Evolutionary conservation across 164 flowering plant genomes (phyloP), one percentile per base, ranked within the genome.

Genomic region (Warburgia ugandensis): DNA sequence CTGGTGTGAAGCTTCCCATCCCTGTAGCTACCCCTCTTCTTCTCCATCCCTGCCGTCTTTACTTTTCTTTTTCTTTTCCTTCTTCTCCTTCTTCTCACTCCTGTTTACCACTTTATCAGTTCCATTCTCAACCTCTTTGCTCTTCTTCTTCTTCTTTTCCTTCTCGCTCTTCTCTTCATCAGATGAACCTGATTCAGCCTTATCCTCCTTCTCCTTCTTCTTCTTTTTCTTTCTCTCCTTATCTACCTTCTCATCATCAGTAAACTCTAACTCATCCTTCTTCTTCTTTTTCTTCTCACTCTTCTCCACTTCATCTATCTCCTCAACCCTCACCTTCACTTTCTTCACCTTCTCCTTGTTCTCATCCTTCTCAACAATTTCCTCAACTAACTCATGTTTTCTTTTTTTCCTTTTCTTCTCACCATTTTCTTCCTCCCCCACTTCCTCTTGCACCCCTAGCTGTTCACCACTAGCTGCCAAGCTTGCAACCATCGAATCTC

Each of bases 401-500:
- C n/a, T n/a, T 42, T 71, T 66, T 47, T 68, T 68, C 45, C 62
- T 67, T 58, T 70, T 63, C 59, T 68, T 66, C 54, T 61, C 60
- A 2, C 40, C 52, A 7, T 48, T 40, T 10, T 39, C 29, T 21
- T 49, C 30, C 7, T 48, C 59, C 1, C 1, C 53, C 8, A 3
- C 41, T 0, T 54, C 70, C 19, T 14, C 60, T 50, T 57, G 45
- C 33, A 20, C 70, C 1, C 14, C 26, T 17, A 23, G 56, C 0
- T 61, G 54, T 26, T 59, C 73, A 27, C 68, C 26, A 0, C 72
- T 54, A 55, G 86, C 87, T 2, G 87, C 84, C 45, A 68, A 59
- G 19, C 77, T 37, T 0, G 91, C 91, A 58, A 83, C 64, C 58
- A 73, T 26, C 33, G 79, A 55, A 71, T 83, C 86, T 38, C 79